Evolutionary conservation across 176 grass and related monocot species (phyloP), one percentile per base, ranked within the genome.

Genomic region (Sorghum bicolor): DNA sequence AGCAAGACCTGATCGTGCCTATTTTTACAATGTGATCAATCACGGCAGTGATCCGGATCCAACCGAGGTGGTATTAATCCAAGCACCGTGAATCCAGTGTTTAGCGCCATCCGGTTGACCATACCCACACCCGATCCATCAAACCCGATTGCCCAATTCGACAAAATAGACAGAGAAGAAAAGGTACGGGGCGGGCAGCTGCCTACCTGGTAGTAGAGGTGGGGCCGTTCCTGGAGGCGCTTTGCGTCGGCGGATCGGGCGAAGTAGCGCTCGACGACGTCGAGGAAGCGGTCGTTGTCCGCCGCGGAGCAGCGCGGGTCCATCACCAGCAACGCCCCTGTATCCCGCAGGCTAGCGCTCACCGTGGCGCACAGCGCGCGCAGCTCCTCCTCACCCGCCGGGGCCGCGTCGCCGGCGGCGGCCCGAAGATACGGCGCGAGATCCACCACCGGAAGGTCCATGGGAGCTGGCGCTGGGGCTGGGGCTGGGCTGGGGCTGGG

Each of bases 191-290:
- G 9, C 9, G 20, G 25, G 32, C 55, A 60, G 9, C n/a, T 24
- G 53, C 57, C n/a, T 50, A 99, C 97, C 97, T 96, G 93, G 65
- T 96, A 99, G 80, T 99, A 93, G 33, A 99, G 90, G 40, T 92
- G 83, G n/a, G 96, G 96, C 17, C 91, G 89, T 72, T 93, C 89
- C 81, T 99, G 96, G 83, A 91, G 87, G 45, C 91, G 93, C 88
- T 96, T 99, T 66, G 87, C 88, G 5, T 99, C 96, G 55, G 82
- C 91, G 38, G 97, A 89, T 80, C 86, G 85, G 82, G 85, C 87
- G 80, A 99, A 99, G 73, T 99, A 99, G 41, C 87, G 66, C 83
- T 99, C 97, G 86, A 94, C 92, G 89, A 99, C 94, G 72, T 96
- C 97, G 45, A 99, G 86, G 81, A 99, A 99, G 17, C 85, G 80